Evolutionary conservation across 2,329 filamentous ascomycete genomes (phyloP).

Genomic region (Ascochyta pisi): DNA sequence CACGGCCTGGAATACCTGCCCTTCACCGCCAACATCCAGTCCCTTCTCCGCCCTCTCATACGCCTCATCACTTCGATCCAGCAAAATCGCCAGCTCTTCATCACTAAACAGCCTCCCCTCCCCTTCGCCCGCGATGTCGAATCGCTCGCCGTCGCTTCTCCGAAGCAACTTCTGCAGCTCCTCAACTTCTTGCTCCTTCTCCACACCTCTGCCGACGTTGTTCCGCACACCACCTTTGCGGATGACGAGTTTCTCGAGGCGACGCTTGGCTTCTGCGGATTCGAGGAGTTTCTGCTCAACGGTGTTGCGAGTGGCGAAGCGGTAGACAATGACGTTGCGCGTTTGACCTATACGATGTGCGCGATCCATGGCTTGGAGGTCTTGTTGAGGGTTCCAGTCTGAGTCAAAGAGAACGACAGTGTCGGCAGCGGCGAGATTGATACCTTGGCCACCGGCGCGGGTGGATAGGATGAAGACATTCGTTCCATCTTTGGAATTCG

Average conservation of each 20-base stretch:
- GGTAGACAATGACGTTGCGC: conserved; percentile 88
- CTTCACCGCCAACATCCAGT: conserved; percentile 70
- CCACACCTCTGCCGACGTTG: conserved; percentile 57
- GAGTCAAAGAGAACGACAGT: conserved; percentile 91
- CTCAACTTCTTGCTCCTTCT: conserved; percentile 54
- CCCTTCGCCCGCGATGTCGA: conserved; percentile 62
- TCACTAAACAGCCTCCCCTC: conserved; percentile 74
- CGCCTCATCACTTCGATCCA: conserved; percentile 74
- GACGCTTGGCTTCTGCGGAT: conserved; percentile 88
- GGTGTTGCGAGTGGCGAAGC: conserved; percentile 89
- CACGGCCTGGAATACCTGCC: conserved; percentile 72
- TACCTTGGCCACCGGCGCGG: conserved; percentile 90
- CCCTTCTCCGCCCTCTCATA: conserved; percentile 79
- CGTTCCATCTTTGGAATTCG: conserved; percentile 27
- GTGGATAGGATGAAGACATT: conserved; percentile 89
- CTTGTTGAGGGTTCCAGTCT: conserved; percentile 96
- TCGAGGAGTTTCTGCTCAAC: conserved; percentile 88
- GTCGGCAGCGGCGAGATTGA: conserved; percentile 90
- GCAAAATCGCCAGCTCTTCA: conserved; percentile 76
- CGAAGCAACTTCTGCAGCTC: conserved; percentile 56
- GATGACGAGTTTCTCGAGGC: conserved; percentile 93
- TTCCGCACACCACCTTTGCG: conserved; percentile 77
- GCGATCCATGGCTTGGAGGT: conserved; percentile 94
- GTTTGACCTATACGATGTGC: conserved; percentile 95
- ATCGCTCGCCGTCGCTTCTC: conserved; percentile 72